These are phyloP conservation scores for Boletellus sp. DNA, from an alignment of 1,284 basidiomycete species.

Conservation along the genomic window DNA sequence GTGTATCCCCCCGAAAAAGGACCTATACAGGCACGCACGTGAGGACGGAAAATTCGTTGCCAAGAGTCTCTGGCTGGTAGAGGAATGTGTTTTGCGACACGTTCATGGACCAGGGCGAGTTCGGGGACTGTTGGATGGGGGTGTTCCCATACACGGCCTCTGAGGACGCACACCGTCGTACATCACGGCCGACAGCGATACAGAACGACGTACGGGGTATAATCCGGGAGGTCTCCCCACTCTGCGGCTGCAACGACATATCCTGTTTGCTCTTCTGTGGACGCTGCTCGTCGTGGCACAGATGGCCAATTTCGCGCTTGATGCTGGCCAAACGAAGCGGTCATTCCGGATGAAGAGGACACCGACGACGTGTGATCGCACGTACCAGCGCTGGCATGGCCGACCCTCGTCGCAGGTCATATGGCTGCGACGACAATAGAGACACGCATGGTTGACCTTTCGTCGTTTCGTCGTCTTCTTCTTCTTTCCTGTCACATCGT, in stretches of 20 bases:
- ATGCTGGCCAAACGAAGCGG: constrained; percentile 51
- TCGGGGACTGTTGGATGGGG: constrained; percentile 32
- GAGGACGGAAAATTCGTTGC: constrained; percentile 78
- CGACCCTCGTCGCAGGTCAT: constrained; percentile 91
- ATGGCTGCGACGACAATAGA: constrained; percentile 91
- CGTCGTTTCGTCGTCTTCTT: constrained; percentile 66
- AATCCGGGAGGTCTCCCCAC: constrained; percentile 22
- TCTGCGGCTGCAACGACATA: constrained; percentile 28
- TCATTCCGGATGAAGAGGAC: background rate
- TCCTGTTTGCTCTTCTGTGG: constrained; percentile 45
- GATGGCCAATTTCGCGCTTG: constrained; percentile 87
- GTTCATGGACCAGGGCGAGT: constrained; percentile 53
- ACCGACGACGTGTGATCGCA: constrained; percentile 15
- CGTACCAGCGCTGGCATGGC: constrained; percentile 88
- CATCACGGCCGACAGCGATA: constrained; percentile 3
- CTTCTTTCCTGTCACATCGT: constrained; percentile 39
- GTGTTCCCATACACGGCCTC: constrained; percentile 34
- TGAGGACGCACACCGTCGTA: constrained; percentile 14
- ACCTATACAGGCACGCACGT: constrained; percentile 49
- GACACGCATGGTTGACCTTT: constrained; percentile 87
- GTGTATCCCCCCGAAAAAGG: background rate
- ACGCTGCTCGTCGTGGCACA: constrained; percentile 84
- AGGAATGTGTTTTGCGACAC: constrained; percentile 48
- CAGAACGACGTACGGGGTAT: constrained; percentile 11
- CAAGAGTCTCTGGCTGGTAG: constrained; percentile 67